These are phyloP conservation scores for Ploettnerulaceae sp. DNA, from an alignment of 2,329 filamentous ascomycete genomes.

Conservation along the genomic window DNA sequence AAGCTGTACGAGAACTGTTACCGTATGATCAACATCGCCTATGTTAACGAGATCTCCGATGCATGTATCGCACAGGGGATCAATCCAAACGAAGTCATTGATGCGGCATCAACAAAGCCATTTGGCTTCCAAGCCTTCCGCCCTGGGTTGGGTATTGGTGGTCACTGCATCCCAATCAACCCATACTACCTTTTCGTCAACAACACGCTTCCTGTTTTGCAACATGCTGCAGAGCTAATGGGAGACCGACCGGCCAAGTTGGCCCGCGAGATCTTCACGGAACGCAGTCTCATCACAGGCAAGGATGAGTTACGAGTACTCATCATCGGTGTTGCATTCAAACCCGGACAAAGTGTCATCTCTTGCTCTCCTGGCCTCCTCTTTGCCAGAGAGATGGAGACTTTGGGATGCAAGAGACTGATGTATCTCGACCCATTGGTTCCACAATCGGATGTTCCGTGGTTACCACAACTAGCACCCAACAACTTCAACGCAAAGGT, in stretches of 20 bases:
- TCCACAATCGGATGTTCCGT: too few species aligned
- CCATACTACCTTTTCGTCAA: constrained; percentile 49
- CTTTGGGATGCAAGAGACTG: too few species aligned
- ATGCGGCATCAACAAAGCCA: constrained; percentile 46
- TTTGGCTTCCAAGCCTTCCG: constrained; percentile 48
- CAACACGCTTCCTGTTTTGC: constrained; percentile 43
- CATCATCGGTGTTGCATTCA: too few species aligned
- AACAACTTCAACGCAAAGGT: too few species aligned
- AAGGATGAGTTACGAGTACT: too few species aligned
- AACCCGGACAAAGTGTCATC: too few species aligned
- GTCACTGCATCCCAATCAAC: constrained; percentile 53
- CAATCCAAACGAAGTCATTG: constrained; percentile 47
- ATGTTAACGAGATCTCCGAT: constrained; percentile 53
- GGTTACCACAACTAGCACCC: too few species aligned
- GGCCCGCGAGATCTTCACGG: neutral
- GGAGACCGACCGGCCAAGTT: neutral
- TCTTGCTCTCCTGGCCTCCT: too few species aligned
- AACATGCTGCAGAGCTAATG: constrained; percentile 13
- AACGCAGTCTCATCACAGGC: too few species aligned
- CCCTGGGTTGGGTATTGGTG: constrained; percentile 48
- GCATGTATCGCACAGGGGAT: constrained; percentile 44
- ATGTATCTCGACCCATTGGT: too few species aligned
- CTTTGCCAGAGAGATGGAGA: too few species aligned
- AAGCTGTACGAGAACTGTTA: constrained; percentile 57
- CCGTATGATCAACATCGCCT: constrained; percentile 50